Base-by-base conservation (phyloP, 495 filamentous ascomycete species). In the Neurospora sp. region DNA sequence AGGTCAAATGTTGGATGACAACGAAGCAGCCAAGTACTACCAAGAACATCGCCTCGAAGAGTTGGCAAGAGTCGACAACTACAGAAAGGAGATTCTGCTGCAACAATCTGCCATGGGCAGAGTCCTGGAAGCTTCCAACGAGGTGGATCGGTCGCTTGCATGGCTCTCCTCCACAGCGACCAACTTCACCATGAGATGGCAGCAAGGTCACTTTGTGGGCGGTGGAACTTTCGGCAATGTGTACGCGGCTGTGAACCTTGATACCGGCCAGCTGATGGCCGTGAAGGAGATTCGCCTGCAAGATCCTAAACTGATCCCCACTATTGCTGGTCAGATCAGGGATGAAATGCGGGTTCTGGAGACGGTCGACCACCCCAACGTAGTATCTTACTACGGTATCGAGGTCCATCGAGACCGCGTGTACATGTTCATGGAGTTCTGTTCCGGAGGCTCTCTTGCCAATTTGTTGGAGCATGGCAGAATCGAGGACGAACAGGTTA, bases 371-470 rank as follows among this genome's bases (percentile, higher is more conserved):
- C 96, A 98, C 78, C 96, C 96, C 9, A 98, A 99, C 78, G 94
- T 99, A 62, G 96, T 99, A 7, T 94, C 93, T 8, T 99, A 99
- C 82, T 94, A 95, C 78, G 96, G 96, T 69, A 98, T 99, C 78
- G 96, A 99, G 80, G 96, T 98, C 4, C 96, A 98, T 81, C 89
- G 96, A 45, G 96, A 99, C 85, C 97, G 97, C 78, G 96, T 98
- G 7, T 99, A 98, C 82, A 96, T 99, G 76, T 99, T 99, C 83
- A 99, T 99, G 96, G 96, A 99, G 81, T 98, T 96, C 81, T 99
- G 96, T 78, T 94, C 93, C 4, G 95, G 96, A 39, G 96, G 96
- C 21, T 97, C 95, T 6, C 84, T 99, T n/a, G 94, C 96, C 59
- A 90, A 87, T 31, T 84, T 98, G 73, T 85, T 99, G 21, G 96